Evolutionary conservation across 2,329 filamentous ascomycete species (phyloP), one percentile per base, ranked within the genome.

Genomic region (Trichophyton benhamiae): DNA sequence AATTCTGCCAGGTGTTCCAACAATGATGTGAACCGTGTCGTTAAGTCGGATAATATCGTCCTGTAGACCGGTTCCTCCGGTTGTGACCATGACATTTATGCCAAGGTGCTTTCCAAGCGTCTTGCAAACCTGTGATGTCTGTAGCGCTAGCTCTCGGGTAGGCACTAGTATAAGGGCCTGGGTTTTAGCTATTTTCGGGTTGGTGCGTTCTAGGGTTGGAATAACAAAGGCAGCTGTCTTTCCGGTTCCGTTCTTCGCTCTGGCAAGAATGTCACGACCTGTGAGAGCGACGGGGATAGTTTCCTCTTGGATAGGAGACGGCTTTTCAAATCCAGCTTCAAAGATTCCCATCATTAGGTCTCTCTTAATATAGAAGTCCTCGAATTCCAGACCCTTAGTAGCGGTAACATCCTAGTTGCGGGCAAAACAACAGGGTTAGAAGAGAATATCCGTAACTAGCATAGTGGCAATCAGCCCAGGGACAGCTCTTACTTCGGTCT

Each of bases 91-190:
- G 71, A 99, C 92, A 71, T 99, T 97, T 77, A 99, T 83, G 62
- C 91, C 91, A 46, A 99, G 85, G 72, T 99, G 91, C 77, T 99
- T 97, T 65, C 95, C 95, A 55, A 99, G 83, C 11, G 87, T 96
- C 81, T 97, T 99, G 84, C 94, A 99, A 67, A 99, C 94, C 77
- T 99, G 94, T 58, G 95, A 99, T 63, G 94, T 99, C 76, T 99
- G 94, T 76, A 99, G 87, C 61, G 95, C 95, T 68, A 99, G 82
- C 79, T 99, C 94, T 83, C 94, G 83, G 65, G 94, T 99, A 41
- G 94, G 95, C 52, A 99, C 94, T 62, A 99, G 85, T 69, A 99
- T 95, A 65, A 99, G 83, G 68, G 90, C 91, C 80, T 99, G 94
- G 64, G 94, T 95, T 79, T 97, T 97, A 72, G 88, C 87, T 74